Evolutionary conservation across 768 basidiomycete species (phyloP), one percentile per base, ranked within the genome.

Genomic region (Tulasnella sp.): DNA sequence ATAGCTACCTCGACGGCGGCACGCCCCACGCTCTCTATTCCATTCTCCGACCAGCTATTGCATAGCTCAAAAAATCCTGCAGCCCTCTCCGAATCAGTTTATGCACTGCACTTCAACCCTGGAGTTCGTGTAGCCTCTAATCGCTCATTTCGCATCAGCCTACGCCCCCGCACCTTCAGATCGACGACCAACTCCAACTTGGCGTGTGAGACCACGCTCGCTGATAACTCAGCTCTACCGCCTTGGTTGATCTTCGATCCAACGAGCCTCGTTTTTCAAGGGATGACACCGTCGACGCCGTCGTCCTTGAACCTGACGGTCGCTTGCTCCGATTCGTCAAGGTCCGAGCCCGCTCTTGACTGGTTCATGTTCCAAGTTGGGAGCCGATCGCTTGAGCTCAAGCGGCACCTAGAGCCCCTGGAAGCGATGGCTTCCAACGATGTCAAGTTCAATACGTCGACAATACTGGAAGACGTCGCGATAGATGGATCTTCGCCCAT

Each of bases 331-430:
- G 73, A 74, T 23, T 32, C 29, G 20, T 39, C 73, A 51, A 46
- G 18, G 23, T 72, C 70, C 23, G n/a, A 42, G 26, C 29, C 73
- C 26, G 73, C 73, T 23, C 42, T 39, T n/a, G 73, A 74, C 29
- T 74, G 73, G 73, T 74, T 74, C 29, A 40, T 48, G 42, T n/a
- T 74, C 26, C 42, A 74, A 51, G 73, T 74, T 29, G 73, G 73
- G 42, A 23, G 13, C 42, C 42, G 7, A 15, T 29, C 42, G 15
- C 39, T 74, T 20, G 73, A 74, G n/a, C 29, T 74, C 42, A 74
- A 29, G 15, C 39, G 26, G 18, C 42, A 26, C 7, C 37, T 51
- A 7, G 29, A 46, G 29, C 39, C 73, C 18, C 48, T 74, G 4
- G 39, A 74, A 32, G 73, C 42, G 18, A 74, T 74, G 73, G 44